Evolutionary conservation across 1,284 basidiomycete genomes (phyloP).

Genomic region (Puccinia hordei): DNA sequence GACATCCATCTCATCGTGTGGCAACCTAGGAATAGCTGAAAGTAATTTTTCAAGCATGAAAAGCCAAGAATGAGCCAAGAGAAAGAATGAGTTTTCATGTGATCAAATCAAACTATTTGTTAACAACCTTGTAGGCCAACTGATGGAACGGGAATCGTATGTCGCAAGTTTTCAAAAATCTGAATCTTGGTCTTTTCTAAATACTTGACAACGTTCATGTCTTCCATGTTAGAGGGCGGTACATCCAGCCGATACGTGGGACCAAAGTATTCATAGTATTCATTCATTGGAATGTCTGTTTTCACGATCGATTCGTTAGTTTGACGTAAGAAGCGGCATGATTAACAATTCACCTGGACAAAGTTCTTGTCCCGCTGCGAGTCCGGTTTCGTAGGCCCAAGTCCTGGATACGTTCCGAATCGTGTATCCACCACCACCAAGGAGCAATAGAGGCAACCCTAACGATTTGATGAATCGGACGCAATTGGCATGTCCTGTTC

Average conservation of each 20-base stretch:
- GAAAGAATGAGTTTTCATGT: neutral
- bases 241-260: slow-evolving; percentile 98
- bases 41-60: neutral
- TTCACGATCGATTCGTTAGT: neutral
- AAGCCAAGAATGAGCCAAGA: neutral
- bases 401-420: slow-evolving; percentile 95
- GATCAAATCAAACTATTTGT: neutral
- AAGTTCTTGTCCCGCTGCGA: slow-evolving; percentile 92
- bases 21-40: slow-evolving; percentile 52
- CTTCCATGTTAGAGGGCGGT: slow-evolving; percentile 90
- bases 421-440: slow-evolving; percentile 97
- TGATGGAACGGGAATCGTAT: slow-evolving; percentile 81
- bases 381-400: slow-evolving; percentile 97
- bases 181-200: slow-evolving; percentile 88
- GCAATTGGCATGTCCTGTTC: slow-evolving; percentile 84
- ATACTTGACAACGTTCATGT: slow-evolving; percentile 90
- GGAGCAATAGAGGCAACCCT: slow-evolving; percentile 83
- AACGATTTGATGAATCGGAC: slow-evolving; percentile 97
- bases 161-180: slow-evolving; percentile 84
- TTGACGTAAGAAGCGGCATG: neutral
- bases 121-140: slow-evolving; percentile 81
- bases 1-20: slow-evolving; percentile 64
- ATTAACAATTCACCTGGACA: slow-evolving; percentile 67
- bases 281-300: slow-evolving; percentile 88
- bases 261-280: slow-evolving; percentile 99